Conservation (phyloP, 306 rosid genomes). For the cucumber (Cucumis sativus) region Cucumber_9930_V3 NC_026660.2:24952001-24952500, state of each 20-base stretch:
- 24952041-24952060: not conserved
- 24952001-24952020: not conserved
- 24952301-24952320: conserved; percentile 24
- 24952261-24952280: not conserved
- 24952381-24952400: conserved; percentile 90
- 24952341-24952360: conserved; percentile 41
- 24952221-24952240: conserved; percentile 7
- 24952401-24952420: conserved; percentile 50
- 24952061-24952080: not conserved
- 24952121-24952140: not conserved
- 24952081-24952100: not conserved
- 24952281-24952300: not conserved
- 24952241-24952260: not conserved
- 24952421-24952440: conserved; percentile 57
- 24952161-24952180: not conserved
- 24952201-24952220: not conserved
- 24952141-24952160: not conserved
- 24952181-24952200: not conserved
- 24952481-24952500: conserved; percentile 46
- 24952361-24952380: conserved; percentile 59
- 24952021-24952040: not conserved
- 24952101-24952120: not conserved
- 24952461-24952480: conserved; percentile 43
- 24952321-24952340: conserved; percentile 51
- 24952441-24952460: conserved; percentile 53